Evolutionary conservation across 441 rosid genomes (phyloP), one percentile per base, ranked within the genome.

Genomic region (Capsella rubella): DNA sequence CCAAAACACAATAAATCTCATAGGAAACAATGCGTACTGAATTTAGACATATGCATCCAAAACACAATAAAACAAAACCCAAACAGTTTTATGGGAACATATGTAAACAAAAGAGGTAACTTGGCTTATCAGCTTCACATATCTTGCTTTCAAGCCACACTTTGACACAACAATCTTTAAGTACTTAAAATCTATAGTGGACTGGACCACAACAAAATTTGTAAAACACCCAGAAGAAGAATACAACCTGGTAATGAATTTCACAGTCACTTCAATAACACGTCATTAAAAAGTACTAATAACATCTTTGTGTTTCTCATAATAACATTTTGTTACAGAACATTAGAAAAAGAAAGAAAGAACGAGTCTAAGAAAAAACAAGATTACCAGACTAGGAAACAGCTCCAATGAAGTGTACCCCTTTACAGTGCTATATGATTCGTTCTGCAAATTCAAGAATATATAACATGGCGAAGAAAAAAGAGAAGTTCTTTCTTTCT

Each of bases 171-270:
- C 13, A 57, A 35, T 4, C 43, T n/a, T 21, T 43, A 14, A 43
- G 47, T 43, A 43, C 47, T 46, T 6, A 16, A 35, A 18, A n/a
- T n/a, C 1, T 59, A 12, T 59, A 59, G 0, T 37, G 31, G 47
- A 37, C 10, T 59, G 64, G 64, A 59, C 64, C 47, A 59, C 64
- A 39, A 18, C 61, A 21, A 21, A 15, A 6, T 56, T 55, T 54
- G 1, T 46, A 14, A 53, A 53, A 53, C 34, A 52, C 39, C 2
- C 13, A 31, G 25, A 21, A 31, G 39, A 31, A 31, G 42, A 39
- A 58, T 29, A 58, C n/a, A 57, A 16, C 3, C 31, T 6, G 47
- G 12, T 12, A 59, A 59, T 59, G 64, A 21, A 14, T 6, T 59
- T 14, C 9, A 18, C 64, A 18, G 6, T 37, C 64, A 37, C 15